Conservation (phyloP, 2,329 filamentous ascomycete species). For the Venturia effusa region DNA sequence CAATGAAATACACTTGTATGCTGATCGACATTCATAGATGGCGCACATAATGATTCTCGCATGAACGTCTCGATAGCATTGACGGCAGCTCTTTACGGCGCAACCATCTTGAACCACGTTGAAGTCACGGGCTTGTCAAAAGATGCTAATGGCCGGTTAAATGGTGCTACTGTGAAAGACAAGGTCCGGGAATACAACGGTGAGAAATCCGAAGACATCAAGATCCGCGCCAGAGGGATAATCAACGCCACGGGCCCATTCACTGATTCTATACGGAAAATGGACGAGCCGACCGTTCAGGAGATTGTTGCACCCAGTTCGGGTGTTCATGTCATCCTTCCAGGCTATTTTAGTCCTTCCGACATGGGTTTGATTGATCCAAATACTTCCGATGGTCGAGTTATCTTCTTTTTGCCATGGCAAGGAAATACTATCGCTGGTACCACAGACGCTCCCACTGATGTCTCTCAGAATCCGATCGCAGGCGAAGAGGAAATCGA, state of each 20-base stretch:
- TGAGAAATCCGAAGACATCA: constrained; percentile 50
- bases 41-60: constrained; percentile 81
- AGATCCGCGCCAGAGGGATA: constrained; percentile 66
- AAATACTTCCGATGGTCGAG: constrained; percentile 74
- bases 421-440: constrained; percentile 87
- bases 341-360: constrained; percentile 73
- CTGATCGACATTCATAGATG: constrained; percentile 41
- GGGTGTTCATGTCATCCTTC: constrained; percentile 76
- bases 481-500: constrained; percentile 76
- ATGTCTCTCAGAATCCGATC: constrained; percentile 61
- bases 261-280: constrained; percentile 72
- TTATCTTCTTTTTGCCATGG: constrained; percentile 91
- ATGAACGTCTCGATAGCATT: constrained; percentile 87
- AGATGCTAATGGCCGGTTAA: constrained; percentile 59
- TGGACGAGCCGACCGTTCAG: constrained; percentile 61
- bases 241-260: constrained; percentile 88
- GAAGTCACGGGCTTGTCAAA: constrained; percentile 71
- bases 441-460: constrained; percentile 69
- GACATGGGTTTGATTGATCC: constrained; percentile 86
- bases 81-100: constrained; percentile 79
- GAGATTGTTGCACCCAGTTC: constrained; percentile 80
- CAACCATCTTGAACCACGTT: constrained; percentile 72
- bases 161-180: constrained; percentile 64
- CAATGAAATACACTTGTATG: neutral
- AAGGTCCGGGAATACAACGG: constrained; percentile 56